These are phyloP conservation scores for Penicillium turbatum DNA, from an alignment of 495 filamentous ascomycete species.

Conservation along the genomic window DNA sequence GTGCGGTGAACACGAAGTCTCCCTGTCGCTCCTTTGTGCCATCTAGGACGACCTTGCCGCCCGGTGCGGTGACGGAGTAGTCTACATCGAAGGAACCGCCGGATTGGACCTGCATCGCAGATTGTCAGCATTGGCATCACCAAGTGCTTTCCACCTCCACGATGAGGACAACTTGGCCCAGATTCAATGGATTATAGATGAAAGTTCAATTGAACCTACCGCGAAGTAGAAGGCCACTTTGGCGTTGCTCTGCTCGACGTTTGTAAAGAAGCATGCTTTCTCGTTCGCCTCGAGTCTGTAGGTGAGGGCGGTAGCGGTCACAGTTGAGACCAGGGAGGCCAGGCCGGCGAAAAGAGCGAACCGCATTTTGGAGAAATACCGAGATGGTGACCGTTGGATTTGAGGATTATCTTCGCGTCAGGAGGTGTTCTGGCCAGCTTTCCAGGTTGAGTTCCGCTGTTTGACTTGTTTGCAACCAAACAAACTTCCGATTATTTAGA, in stretches of 20 bases:
- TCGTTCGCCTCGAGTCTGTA: conserved; percentile 90
- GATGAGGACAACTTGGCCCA: no score
- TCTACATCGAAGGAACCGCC: conserved; percentile 95
- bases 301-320: conserved; percentile 80
- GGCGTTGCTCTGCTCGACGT: conserved; percentile 61
- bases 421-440: conserved; percentile 39
- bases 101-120: conserved; percentile 72
- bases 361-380: conserved; percentile 33
- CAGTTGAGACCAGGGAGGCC: conserved; percentile 58
- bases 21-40: conserved; percentile 92
- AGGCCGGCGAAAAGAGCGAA: conserved; percentile 49
- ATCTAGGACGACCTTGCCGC: conserved; percentile 76
- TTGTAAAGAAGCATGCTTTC: conserved; percentile 89
- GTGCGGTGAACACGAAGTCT: conserved; percentile 96
- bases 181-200: not conserved
- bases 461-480: conserved; percentile 40
- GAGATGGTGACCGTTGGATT: conserved; percentile 2
- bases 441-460: conserved; percentile 23
- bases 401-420: conserved; percentile 15
- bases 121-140: conserved; percentile 6
- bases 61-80: conserved; percentile 81
- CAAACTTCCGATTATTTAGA: conserved; percentile 13
- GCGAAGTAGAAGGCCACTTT: conserved; percentile 99
- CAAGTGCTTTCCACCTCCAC: not conserved
- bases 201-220: conserved; percentile 50